A percentile compares a stretch with the other conserved stretches of the same genome.
These are phyloP conservation scores for Plenodomus tracheiphilus DNA, from an alignment of 2,329 filamentous ascomycete species.

Conservation along the genomic window DNA sequence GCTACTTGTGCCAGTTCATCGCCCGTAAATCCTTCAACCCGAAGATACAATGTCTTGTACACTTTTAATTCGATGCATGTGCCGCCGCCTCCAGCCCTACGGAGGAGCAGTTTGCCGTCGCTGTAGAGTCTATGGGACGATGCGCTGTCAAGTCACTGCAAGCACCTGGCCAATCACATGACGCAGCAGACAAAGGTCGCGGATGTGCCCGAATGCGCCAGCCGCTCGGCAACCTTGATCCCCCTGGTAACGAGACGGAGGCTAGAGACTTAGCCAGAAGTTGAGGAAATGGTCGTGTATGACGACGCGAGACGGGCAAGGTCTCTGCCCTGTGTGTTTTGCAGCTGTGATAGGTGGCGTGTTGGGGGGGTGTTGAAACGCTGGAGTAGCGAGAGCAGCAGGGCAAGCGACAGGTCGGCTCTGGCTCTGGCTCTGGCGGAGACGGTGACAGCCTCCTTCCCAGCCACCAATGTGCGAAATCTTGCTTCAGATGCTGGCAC, in stretches of 20 bases:
- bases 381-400: background rate
- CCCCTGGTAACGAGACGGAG: slow-evolving; percentile 20
- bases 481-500: background rate
- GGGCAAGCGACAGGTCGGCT: background rate
- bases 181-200: slow-evolving; percentile 6
- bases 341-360: background rate
- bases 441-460: slow-evolving; percentile 1
- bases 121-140: slow-evolving; percentile 20
- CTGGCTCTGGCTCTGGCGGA: no score
- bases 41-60: background rate
- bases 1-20: slow-evolving; percentile 21
- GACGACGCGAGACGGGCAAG: background rate
- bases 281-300: slow-evolving; percentile 2
- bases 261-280: slow-evolving; percentile 8
- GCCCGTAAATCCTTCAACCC: slow-evolving; percentile 1
- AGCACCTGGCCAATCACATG: slow-evolving; percentile 16
- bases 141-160: slow-evolving; percentile 32
- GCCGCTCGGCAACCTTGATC: slow-evolving; percentile 12
- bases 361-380: background rate
- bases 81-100: slow-evolving; percentile 16
- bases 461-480: slow-evolving; percentile 3
- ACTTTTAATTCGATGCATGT: slow-evolving; percentile 15
- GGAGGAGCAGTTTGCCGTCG: slow-evolving; percentile 3
- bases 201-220: slow-evolving; percentile 16
- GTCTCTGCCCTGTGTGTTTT: no score